A percentile compares a stretch with the other conserved stretches of the same genome.
Conservation (phyloP, 331 rosid genomes). For the Malus hybrid region DNA sequence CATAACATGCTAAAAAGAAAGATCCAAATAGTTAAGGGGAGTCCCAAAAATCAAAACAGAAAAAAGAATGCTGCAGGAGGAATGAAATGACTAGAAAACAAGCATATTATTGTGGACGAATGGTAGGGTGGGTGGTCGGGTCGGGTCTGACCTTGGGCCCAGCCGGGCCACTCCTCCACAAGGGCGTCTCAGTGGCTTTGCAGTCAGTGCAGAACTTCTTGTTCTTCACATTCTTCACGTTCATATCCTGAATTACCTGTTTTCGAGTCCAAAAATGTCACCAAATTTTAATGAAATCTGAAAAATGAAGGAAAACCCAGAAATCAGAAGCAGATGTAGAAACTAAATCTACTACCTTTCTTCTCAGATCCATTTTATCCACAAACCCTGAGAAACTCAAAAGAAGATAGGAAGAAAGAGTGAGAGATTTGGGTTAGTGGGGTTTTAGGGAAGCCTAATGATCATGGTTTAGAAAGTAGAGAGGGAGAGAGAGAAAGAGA, state of each 20-base stretch:
- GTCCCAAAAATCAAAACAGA: background rate
- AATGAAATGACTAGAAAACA: background rate
- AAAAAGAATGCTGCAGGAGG: background rate
- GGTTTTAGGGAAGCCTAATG: background rate
- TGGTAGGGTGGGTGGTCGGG: background rate
- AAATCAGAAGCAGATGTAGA: background rate
- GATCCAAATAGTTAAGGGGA: background rate
- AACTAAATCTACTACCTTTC: slow-evolving; percentile 25
- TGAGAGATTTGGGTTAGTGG: background rate
- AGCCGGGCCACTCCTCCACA: slow-evolving; percentile 87
- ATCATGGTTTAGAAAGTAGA: background rate
- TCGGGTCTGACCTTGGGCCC: slow-evolving; percentile 66
- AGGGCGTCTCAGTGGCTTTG: slow-evolving; percentile 67
- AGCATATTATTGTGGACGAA: background rate
- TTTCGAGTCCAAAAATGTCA: background rate
- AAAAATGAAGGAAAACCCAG: background rate
- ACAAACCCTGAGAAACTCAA: background rate
- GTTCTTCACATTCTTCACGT: slow-evolving; percentile 3
- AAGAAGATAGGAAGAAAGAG: background rate
- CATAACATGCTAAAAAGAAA: background rate
- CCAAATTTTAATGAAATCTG: background rate
- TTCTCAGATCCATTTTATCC: slow-evolving; percentile 35
- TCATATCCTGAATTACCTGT: slow-evolving; percentile 28
- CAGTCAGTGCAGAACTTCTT: slow-evolving; percentile 51
- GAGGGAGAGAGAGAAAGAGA: background rate